These are phyloP conservation scores for Handroanthus guayacan DNA, from an alignment of 257 asterid species.

Conservation along the genomic window DNA sequence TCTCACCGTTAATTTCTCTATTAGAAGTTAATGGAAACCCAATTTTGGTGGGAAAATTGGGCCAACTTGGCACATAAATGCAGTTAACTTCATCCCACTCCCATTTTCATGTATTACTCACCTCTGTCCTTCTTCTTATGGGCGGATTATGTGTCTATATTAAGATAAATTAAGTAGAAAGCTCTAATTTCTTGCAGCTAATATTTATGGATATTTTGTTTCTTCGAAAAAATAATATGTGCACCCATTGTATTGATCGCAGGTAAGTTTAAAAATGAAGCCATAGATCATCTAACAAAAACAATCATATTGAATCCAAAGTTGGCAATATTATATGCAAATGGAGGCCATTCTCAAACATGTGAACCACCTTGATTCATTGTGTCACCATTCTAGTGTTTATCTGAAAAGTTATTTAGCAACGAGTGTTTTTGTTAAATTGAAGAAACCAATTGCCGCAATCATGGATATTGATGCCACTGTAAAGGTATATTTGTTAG, in stretches of 20 bases:
- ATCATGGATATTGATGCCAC: conserved; percentile 84
- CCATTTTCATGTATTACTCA: no score
- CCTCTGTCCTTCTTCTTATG: no score
- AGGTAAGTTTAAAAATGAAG: conserved; percentile 65
- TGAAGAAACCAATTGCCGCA: conserved; percentile 86
- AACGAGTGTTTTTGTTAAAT: conserved; percentile 63
- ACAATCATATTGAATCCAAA: conserved; percentile 69
- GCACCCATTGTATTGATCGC: conserved; percentile 27
- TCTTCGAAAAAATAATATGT: conserved; percentile 3
- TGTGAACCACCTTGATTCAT: conserved; percentile 1
- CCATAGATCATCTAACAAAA: conserved; percentile 61
- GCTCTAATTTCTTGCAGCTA: background rate
- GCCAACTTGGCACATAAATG: no score
- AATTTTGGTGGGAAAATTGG: no score
- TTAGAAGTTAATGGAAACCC: no score
- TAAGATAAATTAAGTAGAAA: background rate
- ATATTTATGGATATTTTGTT: conserved; percentile 1
- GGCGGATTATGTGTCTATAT: background rate
- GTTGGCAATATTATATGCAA: conserved; percentile 69
- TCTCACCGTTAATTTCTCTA: no score
- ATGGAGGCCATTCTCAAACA: conserved; percentile 55
- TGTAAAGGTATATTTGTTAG: conserved; percentile 51
- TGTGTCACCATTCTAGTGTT: conserved; percentile 6
- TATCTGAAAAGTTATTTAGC: conserved; percentile 37
- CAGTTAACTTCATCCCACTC: no score